A percentile compares a stretch with the other conserved stretches of the same genome.
phyloP scores from a whole-genome alignment of 2,329 filamentous ascomycete species.

The Echinosphaeria canescens region DNA sequence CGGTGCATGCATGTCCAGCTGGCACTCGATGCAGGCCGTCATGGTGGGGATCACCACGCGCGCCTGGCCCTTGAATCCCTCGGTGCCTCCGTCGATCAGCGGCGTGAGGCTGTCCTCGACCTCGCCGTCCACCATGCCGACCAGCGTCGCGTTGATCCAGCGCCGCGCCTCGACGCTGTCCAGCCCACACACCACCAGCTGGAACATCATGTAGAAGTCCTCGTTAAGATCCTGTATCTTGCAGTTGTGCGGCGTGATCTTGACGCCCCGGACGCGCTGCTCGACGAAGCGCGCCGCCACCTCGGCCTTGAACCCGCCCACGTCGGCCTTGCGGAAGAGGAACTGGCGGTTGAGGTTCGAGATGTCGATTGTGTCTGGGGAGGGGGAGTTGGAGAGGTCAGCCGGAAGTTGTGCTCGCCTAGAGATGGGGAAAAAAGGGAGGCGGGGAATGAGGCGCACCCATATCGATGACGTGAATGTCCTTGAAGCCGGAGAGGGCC shows the following conservation, averaged over 20 bases:
- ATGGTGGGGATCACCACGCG: slow-evolving; percentile 82
- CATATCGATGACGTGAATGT: slow-evolving; percentile 99
- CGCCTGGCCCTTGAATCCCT: slow-evolving; percentile 94
- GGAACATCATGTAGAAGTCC: slow-evolving; percentile 93
- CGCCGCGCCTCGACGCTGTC: slow-evolving; percentile 95
- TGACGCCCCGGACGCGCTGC: slow-evolving; percentile 70
- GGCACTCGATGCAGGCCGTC: slow-evolving; percentile 93
- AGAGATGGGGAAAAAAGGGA: not conserved
- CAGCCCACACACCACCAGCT: slow-evolving; percentile 78
- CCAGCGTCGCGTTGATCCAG: slow-evolving; percentile 92
- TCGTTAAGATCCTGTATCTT: slow-evolving; percentile 96
- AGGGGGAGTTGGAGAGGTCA: too few species aligned
- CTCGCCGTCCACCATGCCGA: slow-evolving; percentile 72
- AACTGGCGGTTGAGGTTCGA: slow-evolving; percentile 97
- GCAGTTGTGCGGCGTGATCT: slow-evolving; percentile 83
- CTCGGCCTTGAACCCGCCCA: slow-evolving; percentile 84
- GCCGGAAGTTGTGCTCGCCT: too few species aligned
- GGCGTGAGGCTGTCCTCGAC: slow-evolving; percentile 78
- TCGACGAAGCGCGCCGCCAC: slow-evolving; percentile 85
- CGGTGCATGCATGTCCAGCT: slow-evolving; percentile 97
- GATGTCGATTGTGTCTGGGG: slow-evolving; percentile 97
- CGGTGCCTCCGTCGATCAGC: slow-evolving; percentile 87
- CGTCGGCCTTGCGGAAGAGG: slow-evolving; percentile 77
- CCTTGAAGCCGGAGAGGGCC: slow-evolving; percentile 83
- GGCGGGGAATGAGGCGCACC: too few species aligned